Base-by-base conservation (phyloP, 805 yeast species). In the Clavispora phyllophila region DNA sequence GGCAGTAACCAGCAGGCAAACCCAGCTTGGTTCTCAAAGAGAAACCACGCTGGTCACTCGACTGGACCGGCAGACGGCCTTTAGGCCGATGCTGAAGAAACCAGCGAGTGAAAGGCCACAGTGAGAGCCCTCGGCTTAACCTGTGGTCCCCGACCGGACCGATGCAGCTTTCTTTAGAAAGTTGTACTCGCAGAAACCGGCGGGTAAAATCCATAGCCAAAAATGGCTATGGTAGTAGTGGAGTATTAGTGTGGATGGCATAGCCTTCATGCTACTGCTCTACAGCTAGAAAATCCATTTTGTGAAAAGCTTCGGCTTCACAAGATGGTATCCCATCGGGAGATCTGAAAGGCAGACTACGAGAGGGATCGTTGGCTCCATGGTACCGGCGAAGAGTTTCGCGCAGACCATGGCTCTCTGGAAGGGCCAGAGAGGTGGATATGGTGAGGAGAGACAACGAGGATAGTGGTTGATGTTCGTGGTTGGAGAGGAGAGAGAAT, bases 61-160 rank as follows among this genome's bases (percentile, higher is more conserved):
- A 29, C 33, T 29, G 20, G 33, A 29, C 33, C 33, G 13, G 19
- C 33, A 29, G 13, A 29, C 33, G 33, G 33, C 33, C 31, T 15
- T 27, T 17, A 15, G 20, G 33, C 33, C 33, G 33, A 29, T 29
- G 33, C 20, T 29, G 33, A 15, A 29, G 33, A 4, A 29, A 29
- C 33, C 20, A 29, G 33, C 33, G 9, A 17, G 33, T 29, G 33
- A 29, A 29, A 29, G 33, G 33, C 33, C 33, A 29, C n/a, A 29
- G 20, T 15, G 13, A 15, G n/a, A 29, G 19, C 33, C 33, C 20
- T 15, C 20, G 33, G 33, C 19, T 29, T 2, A 10, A 17, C 15
- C 20, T 29, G 20, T 29, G 33, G 33, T 17, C 33, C 20, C 33
- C 14, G 12, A 17, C 33, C 33, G 33, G 33, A 29, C 33, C 33